These are phyloP conservation scores for Talaromyces sp. DNA, from an alignment of 2,329 filamentous ascomycete genomes.

Conservation along the genomic window DNA sequence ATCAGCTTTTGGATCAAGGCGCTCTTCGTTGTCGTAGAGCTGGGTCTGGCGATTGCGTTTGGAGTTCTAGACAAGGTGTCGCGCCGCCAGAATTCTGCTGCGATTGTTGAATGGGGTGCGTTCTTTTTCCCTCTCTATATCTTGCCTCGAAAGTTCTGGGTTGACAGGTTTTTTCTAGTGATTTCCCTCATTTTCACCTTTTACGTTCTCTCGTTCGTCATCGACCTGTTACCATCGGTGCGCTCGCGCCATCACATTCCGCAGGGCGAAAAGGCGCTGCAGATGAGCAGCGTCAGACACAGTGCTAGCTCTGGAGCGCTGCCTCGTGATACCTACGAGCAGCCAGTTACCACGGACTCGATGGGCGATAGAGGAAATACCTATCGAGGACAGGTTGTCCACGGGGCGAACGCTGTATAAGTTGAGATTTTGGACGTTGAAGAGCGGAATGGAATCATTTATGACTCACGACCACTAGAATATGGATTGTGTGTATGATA, in stretches of 20 bases:
- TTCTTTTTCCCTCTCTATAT: not conserved
- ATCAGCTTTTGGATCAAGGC: slow-evolving; percentile 86
- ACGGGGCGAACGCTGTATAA: not conserved
- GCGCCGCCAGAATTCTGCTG: slow-evolving; percentile 58
- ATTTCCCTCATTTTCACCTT: slow-evolving; percentile 82
- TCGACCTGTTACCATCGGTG: slow-evolving; percentile 79
- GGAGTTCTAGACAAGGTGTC: slow-evolving; percentile 45
- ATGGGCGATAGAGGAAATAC: slow-evolving; percentile 25
- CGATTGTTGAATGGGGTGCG: slow-evolving; percentile 67
- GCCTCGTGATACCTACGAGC: slow-evolving; percentile 22
- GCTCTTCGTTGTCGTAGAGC: slow-evolving; percentile 73
- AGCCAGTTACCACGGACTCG: slow-evolving; percentile 35
- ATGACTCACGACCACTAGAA: not conserved
- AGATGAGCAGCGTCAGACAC: slow-evolving; percentile 17
- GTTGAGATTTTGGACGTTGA: not conserved
- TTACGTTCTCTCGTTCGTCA: slow-evolving; percentile 79
- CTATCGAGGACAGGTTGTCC: slow-evolving; percentile 14
- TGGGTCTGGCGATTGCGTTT: slow-evolving; percentile 65
- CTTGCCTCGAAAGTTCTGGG: too few relatives aligned
- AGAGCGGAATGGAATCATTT: not conserved
- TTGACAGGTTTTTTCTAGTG: slow-evolving; percentile 23
- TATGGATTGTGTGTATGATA: not conserved
- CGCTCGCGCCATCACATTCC: slow-evolving; percentile 44
- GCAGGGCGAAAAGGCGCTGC: slow-evolving; percentile 35
- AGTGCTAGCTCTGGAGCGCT: slow-evolving; percentile 5